phyloP scores from a whole-genome alignment of 2,329 filamentous ascomycete genomes.

The Fonsecaea erecta region DNA sequence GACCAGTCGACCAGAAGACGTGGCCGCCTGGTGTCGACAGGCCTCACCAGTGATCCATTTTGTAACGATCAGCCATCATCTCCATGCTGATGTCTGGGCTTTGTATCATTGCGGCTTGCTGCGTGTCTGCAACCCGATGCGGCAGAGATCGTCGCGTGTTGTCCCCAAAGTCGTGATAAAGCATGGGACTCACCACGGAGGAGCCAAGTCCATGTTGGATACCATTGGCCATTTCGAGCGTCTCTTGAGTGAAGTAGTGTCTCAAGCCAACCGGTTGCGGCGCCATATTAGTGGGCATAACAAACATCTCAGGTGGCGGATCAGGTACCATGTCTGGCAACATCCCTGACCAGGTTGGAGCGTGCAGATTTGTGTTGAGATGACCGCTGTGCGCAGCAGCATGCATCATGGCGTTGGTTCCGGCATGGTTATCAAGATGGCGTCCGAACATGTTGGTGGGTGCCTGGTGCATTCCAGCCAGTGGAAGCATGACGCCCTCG shows the following conservation, averaged over 20 bases:
- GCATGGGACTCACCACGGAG: slow-evolving; percentile 19
- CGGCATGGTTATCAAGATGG: slow-evolving; percentile 8
- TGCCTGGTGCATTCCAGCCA: slow-evolving; percentile 14
- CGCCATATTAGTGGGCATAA: slow-evolving; percentile 15
- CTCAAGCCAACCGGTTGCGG: slow-evolving; percentile 12
- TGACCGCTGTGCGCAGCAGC: slow-evolving; percentile 10
- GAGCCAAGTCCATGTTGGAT: slow-evolving; percentile 14
- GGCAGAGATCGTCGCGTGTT: slow-evolving; percentile 15
- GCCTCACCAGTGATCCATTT: not conserved
- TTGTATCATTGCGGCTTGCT: slow-evolving; percentile 11
- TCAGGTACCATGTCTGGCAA: slow-evolving; percentile 25
- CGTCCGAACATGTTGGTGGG: slow-evolving; percentile 12
- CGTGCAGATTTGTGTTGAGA: slow-evolving; percentile 1
- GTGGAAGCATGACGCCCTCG: slow-evolving; percentile 7
- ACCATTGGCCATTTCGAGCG: slow-evolving; percentile 16
- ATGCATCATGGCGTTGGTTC: slow-evolving; percentile 20
- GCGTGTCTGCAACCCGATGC: slow-evolving; percentile 6
- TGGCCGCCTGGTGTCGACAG: not conserved
- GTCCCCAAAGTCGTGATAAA: slow-evolving; percentile 23
- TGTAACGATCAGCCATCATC: slow-evolving; percentile 16
- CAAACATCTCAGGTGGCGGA: slow-evolving; percentile 26
- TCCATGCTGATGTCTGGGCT: slow-evolving; percentile 20
- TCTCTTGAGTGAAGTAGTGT: slow-evolving; percentile 20
- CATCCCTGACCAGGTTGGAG: slow-evolving; percentile 23
- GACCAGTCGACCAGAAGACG: not conserved